Percentiles rank a stretch among this genome's conserved stretches.
These are phyloP conservation scores for Pythium phragmitis DNA, from an alignment of 352 stramenopile genomes.

Conservation along the genomic window DNA sequence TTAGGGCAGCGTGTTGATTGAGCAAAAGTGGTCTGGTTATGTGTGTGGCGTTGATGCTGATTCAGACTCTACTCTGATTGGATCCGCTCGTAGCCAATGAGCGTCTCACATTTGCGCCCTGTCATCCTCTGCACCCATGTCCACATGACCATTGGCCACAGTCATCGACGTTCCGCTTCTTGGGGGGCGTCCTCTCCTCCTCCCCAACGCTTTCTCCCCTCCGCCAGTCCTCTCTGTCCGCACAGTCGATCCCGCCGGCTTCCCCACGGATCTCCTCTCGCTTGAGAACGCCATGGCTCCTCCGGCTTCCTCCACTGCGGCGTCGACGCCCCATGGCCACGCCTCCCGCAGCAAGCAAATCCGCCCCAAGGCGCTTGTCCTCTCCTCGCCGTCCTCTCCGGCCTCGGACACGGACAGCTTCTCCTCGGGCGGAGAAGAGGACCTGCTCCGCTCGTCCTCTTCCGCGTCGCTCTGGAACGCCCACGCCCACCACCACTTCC, in stretches of 20 bases:
- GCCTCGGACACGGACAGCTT: constrained; percentile 22
- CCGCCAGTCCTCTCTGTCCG: background rate
- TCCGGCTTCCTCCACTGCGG: constrained; percentile 3
- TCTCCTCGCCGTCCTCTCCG: constrained; percentile 11
- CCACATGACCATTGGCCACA: constrained; percentile 11
- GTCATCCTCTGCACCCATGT: constrained; percentile 12
- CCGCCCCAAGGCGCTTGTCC: constrained; percentile 19
- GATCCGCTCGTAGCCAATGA: constrained; percentile 13
- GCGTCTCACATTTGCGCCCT: background rate
- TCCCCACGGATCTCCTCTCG: constrained; percentile 1
- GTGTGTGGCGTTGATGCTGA: constrained; percentile 24
- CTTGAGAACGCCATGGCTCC: constrained; percentile 5
- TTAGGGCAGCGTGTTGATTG: constrained; percentile 4
- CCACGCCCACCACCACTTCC: constrained; percentile 35
- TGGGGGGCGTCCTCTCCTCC: constrained; percentile 3
- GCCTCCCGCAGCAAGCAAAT: constrained; percentile 19
- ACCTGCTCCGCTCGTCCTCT: constrained; percentile 6
- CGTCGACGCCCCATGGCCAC: constrained; percentile 10
- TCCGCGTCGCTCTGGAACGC: constrained; percentile 31
- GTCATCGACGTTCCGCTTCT: constrained; percentile 23
- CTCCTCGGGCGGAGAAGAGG: constrained; percentile 2
- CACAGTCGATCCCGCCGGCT: constrained; percentile 19
- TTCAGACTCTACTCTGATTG: constrained; percentile 23
- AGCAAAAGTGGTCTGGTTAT: constrained; percentile 19
- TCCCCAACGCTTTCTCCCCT: background rate